These are phyloP conservation scores for Olyra latifolia DNA, from an alignment of 176 grass and related monocot genomes.

Conservation along the genomic window DNA sequence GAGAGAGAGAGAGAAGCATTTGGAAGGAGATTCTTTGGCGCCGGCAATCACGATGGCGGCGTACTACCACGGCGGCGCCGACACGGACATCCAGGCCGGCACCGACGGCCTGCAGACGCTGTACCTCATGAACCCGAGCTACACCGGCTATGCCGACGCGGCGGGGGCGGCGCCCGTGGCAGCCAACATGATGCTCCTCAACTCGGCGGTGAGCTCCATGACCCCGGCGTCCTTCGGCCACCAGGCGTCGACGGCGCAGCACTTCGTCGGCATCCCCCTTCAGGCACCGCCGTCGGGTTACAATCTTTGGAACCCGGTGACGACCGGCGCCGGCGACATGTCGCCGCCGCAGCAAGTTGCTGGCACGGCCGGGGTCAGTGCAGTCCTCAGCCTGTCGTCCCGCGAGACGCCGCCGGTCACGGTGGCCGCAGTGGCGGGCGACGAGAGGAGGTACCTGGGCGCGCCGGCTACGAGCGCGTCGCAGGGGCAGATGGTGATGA, in stretches of 20 bases:
- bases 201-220: conserved; percentile 68
- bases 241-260: conserved; percentile 45
- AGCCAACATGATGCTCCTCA: conserved; percentile 91
- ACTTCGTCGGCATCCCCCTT: conserved; percentile 84
- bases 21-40: conserved; percentile 14
- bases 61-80: conserved; percentile 70
- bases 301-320: conserved; percentile 53
- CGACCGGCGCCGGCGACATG: conserved; percentile 31
- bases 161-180: conserved; percentile 17
- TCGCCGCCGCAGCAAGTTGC: conserved; percentile 44
- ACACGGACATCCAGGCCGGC: conserved; percentile 71
- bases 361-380: conserved; percentile 29
- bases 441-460: conserved; percentile 40
- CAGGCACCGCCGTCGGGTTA: conserved; percentile 53
- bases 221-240: conserved; percentile 56
- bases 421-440: conserved; percentile 39
- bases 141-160: conserved; percentile 55
- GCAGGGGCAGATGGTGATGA: conserved; percentile 75
- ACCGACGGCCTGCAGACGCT: conserved; percentile 85
- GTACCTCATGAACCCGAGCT: conserved; percentile 96
- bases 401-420: conserved; percentile 61
- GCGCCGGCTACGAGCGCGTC: not conserved
- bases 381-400: conserved; percentile 89
- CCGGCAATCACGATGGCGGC: conserved; percentile 61
- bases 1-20: not conserved